A percentile compares a stretch with the other conserved stretches of the same genome.
Conservation (phyloP, 2,329 filamentous ascomycete species). For the Fusarium sambucinum region DNA sequence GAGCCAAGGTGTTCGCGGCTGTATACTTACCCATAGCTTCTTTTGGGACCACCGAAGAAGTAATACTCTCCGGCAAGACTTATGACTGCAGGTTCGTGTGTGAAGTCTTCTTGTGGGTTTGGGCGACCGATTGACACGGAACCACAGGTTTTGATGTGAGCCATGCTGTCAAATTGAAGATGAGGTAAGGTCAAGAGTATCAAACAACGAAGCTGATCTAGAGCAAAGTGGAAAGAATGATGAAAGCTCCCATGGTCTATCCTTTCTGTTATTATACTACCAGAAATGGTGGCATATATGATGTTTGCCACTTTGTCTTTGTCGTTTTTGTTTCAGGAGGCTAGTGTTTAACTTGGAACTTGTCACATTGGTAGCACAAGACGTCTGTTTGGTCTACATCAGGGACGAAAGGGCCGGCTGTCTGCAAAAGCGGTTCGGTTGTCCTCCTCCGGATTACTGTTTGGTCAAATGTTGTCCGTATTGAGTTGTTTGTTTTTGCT, state of each 20-base stretch:
- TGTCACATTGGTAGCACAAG: slow-evolving; percentile 20
- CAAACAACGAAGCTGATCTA: background rate
- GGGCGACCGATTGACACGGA: slow-evolving; percentile 5
- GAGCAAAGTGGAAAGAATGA: background rate
- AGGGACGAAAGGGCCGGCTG: slow-evolving; percentile 26
- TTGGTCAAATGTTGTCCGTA: background rate
- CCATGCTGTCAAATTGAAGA: background rate
- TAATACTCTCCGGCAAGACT: slow-evolving; percentile 37
- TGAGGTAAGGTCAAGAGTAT: background rate
- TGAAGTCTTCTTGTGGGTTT: slow-evolving; percentile 16
- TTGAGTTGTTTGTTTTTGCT: background rate
- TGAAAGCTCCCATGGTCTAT: background rate
- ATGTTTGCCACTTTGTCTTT: background rate
- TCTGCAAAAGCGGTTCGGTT: background rate
- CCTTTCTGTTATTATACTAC: background rate
- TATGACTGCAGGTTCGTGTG: slow-evolving; percentile 28
- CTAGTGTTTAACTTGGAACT: background rate
- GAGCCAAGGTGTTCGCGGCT: background rate
- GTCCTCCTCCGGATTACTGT: background rate
- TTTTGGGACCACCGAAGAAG: slow-evolving; percentile 40
- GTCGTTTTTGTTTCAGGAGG: slow-evolving; percentile 26
- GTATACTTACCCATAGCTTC: slow-evolving; percentile 37
- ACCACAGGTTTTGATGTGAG: background rate
- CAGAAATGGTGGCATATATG: too few relatives aligned
- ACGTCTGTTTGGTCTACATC: slow-evolving; percentile 7